Conservation (phyloP, 1,284 basidiomycete species). For the Naganishia sp. region DNA sequence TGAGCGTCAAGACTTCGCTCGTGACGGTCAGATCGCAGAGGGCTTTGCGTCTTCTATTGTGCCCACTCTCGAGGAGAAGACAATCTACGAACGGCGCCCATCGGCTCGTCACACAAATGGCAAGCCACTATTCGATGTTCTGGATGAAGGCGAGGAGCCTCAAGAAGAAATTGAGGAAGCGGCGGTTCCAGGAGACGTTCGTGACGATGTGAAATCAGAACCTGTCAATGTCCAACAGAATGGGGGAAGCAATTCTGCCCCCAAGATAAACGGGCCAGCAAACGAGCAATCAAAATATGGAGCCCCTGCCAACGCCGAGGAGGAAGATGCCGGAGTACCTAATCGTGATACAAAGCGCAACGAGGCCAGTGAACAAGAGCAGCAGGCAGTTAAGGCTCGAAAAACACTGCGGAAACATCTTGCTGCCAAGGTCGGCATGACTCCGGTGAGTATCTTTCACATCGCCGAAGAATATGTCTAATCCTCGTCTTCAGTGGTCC, state of each 20-base stretch:
- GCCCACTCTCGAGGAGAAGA: slow-evolving; percentile 72
- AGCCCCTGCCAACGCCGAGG: slow-evolving; percentile 62
- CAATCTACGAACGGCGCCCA: slow-evolving; percentile 57
- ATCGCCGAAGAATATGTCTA: neutral
- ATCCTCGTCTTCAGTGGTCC: slow-evolving; percentile 40
- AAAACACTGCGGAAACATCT: slow-evolving; percentile 62
- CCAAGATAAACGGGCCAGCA: slow-evolving; percentile 46
- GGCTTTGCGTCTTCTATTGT: slow-evolving; percentile 68
- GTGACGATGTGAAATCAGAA: slow-evolving; percentile 26
- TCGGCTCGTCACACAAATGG: slow-evolving; percentile 48
- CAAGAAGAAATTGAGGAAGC: slow-evolving; percentile 31
- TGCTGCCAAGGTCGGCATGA: slow-evolving; percentile 60
- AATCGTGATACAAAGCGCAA: slow-evolving; percentile 40
- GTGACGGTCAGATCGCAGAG: slow-evolving; percentile 59
- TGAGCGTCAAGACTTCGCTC: slow-evolving; percentile 62
- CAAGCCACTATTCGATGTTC: slow-evolving; percentile 51
- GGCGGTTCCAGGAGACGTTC: slow-evolving; percentile 24
- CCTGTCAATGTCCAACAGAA: slow-evolving; percentile 38
- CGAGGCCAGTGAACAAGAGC: slow-evolving; percentile 60
- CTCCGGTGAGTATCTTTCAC: slow-evolving; percentile 41
- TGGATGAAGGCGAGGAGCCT: slow-evolving; percentile 40
- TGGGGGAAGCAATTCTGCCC: slow-evolving; percentile 39
- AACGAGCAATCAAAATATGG: slow-evolving; percentile 49
- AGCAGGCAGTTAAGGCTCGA: slow-evolving; percentile 59
- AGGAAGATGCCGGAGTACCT: slow-evolving; percentile 55